phyloP scores from a whole-genome alignment of 2,329 filamentous ascomycete species.

The Paraconiothyrium brasiliense region DNA sequence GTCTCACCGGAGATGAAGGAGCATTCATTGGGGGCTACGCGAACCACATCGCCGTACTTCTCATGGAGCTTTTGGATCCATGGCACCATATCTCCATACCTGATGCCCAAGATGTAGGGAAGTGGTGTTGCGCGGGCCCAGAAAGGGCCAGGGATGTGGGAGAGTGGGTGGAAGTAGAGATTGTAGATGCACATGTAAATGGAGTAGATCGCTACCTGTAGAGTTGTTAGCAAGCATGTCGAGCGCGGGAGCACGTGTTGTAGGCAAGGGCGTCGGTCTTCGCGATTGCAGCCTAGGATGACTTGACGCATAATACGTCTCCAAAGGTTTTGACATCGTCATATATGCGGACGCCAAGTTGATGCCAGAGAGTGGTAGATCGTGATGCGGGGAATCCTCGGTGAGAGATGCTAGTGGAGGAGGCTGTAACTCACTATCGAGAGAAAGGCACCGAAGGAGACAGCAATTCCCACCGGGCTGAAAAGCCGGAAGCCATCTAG shows the following conservation, averaged over 20 bases:
- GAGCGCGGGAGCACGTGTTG: no score
- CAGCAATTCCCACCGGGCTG: constrained; percentile 22
- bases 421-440: constrained; percentile 22
- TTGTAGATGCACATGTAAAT: constrained; percentile 44
- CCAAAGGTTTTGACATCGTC: no score
- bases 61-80: constrained; percentile 48
- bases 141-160: constrained; percentile 55
- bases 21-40: constrained; percentile 53
- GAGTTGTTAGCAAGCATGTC: neutral
- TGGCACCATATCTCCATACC: constrained; percentile 36
- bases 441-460: constrained; percentile 23
- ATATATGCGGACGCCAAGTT: no score
- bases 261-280: no score
- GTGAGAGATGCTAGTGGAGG: neutral
- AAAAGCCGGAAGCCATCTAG: constrained; percentile 21
- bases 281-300: no score
- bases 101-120: constrained; percentile 40
- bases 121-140: constrained; percentile 42
- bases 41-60: constrained; percentile 55
- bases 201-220: constrained; percentile 26
- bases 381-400: neutral
- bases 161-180: constrained; percentile 55
- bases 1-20: constrained; percentile 56
- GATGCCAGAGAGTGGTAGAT: neutral
- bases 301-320: no score